Conservation (phyloP, 805 yeast genomes). For the Starmerella etchellsii region DNA sequence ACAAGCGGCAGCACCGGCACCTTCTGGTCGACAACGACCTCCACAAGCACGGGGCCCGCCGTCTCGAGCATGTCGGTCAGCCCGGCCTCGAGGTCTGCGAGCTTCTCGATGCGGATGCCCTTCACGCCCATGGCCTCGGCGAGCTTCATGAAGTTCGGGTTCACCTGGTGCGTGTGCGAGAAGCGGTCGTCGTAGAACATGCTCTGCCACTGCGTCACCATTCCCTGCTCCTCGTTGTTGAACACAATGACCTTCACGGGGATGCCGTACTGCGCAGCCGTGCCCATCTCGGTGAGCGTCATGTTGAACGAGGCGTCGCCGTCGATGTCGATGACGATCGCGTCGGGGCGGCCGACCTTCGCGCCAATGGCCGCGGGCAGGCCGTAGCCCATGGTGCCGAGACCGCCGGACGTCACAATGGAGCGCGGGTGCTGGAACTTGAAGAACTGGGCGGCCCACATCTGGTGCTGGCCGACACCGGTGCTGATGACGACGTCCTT, state of each 20-base stretch:
- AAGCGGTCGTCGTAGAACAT: constrained; percentile 93
- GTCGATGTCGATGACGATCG: constrained; percentile 89
- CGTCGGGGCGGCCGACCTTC: constrained; percentile 89
- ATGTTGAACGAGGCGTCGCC: constrained; percentile 99
- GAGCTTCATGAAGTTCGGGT: constrained; percentile 85
- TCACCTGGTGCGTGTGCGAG: constrained; percentile 92
- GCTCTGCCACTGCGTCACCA: constrained; percentile 99
- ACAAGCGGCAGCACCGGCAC: constrained; percentile 98
- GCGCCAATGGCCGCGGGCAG: constrained; percentile 98
- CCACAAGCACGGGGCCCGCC: constrained; percentile 78
- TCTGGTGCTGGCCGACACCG: constrained; percentile 99
- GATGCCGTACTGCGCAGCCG: constrained; percentile 87
- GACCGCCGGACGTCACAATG: constrained; percentile 95
- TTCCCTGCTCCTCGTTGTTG: constrained; percentile 98
- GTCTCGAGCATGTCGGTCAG: constrained; percentile 57
- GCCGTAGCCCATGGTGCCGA: constrained; percentile 98
- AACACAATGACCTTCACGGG: constrained; percentile 82
- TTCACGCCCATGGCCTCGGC: constrained; percentile 90
- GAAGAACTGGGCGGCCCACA: constrained; percentile 99
- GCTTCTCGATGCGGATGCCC: constrained; percentile 61
- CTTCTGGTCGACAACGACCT: constrained; percentile 77
- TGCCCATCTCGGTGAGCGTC: constrained; percentile 85
- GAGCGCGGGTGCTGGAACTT: constrained; percentile 87
- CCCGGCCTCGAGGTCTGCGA: constrained; percentile 48
- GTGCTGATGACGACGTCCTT: constrained; percentile 83